Evolutionary conservation across 2,329 filamentous ascomycete genomes (phyloP), one percentile per base, ranked within the genome.

Genomic region (Aspergillus sclerotialis): DNA sequence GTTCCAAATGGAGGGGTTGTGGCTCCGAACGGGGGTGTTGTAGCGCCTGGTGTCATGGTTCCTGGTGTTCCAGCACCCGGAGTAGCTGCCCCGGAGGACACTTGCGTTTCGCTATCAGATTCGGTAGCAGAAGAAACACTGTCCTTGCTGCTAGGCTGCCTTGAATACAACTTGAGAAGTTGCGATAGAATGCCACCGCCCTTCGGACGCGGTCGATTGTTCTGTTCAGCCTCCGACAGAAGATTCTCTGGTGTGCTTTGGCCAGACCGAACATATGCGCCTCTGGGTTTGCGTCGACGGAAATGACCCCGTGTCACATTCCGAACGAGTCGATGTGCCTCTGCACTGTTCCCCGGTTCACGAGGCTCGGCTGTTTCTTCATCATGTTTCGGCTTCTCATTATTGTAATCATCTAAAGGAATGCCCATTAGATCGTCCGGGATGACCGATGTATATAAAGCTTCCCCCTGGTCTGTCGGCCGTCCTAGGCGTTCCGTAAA

Each of bases 101-200:
- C 36, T 31, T 42, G 44, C 2, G 50, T 50, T 13, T 56, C 55
- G 18, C 46, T 50, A 16, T 56, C 52, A 8, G 55, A 59, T 16
- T 53, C 50, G 37, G 58, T 50, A 2, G 55, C 52, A n/a, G 52
- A 47, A 23, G 37, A 43, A 25, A 46, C 44, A 31, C 49, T 56
- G 26, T 48, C 50, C 10, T 46, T 35, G 29, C 48, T 60, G 21
- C 49, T 54, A 32, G 50, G 50, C 52, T 70, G 67, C 44, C 69
- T 64, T 34, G 75, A 72, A 46, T 86, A 82, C 3, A 88, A 66
- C 55, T 79, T 84, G 32, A 92, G 65, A 1, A 93, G 64, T 1
- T 80, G 81, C 1, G 80, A 78, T 1, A 93, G 63, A 28, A 90
- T 77, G 17, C 86, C 84, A 3, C 58, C 54, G 4, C 47, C 49